A percentile compares a stretch with the other conserved stretches of the same genome.
Evolutionary conservation across 768 basidiomycete genomes (phyloP).

Genomic region (Peribolospora baueri): DNA sequence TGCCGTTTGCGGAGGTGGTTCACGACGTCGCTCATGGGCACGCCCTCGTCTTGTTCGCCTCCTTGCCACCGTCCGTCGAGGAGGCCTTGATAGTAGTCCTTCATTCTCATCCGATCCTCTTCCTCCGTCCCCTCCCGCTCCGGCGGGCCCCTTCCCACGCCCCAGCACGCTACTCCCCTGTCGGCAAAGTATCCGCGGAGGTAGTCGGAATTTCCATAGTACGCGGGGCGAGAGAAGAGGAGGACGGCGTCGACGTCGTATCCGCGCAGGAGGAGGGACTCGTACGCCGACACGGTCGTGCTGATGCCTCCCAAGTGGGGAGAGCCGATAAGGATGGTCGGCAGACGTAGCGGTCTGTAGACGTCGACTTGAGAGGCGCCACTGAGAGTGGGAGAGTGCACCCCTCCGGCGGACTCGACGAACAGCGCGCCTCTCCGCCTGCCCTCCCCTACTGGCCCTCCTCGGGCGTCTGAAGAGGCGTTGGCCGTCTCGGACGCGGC

Average conservation of each 20-base stretch:
- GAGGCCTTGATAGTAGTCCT: slow-evolving; percentile 38
- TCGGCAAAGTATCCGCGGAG: slow-evolving; percentile 54
- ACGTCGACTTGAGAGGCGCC: slow-evolving; percentile 61
- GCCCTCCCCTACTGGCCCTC: too few species aligned
- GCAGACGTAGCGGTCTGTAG: slow-evolving; percentile 66
- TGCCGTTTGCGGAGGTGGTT: slow-evolving; percentile 42
- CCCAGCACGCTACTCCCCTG: slow-evolving; percentile 22
- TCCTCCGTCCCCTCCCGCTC: slow-evolving; percentile 17
- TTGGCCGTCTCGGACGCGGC: slow-evolving; percentile 40
- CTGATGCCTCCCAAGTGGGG: slow-evolving; percentile 82
- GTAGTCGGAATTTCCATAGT: slow-evolving; percentile 72
- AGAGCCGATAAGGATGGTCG: slow-evolving; percentile 67
- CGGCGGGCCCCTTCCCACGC: slow-evolving; percentile 1
- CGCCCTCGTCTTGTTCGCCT: slow-evolving; percentile 19
- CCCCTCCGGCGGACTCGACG: slow-evolving; percentile 87
- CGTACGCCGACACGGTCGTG: slow-evolving; percentile 73
- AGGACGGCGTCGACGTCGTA: slow-evolving; percentile 66
- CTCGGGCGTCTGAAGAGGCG: slow-evolving; percentile 23
- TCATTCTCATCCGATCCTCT: slow-evolving; percentile 31
- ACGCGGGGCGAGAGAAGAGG: slow-evolving; percentile 48
- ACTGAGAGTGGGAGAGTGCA: slow-evolving; percentile 68
- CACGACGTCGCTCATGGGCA: slow-evolving; percentile 25
- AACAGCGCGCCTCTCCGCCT: slow-evolving; percentile 32
- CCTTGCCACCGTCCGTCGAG: slow-evolving; percentile 2
- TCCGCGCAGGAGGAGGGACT: slow-evolving; percentile 69